Evolutionary conservation across 2,329 filamentous ascomycete genomes (phyloP).

Genomic region (Stagonosporopsis vannaccii): DNA sequence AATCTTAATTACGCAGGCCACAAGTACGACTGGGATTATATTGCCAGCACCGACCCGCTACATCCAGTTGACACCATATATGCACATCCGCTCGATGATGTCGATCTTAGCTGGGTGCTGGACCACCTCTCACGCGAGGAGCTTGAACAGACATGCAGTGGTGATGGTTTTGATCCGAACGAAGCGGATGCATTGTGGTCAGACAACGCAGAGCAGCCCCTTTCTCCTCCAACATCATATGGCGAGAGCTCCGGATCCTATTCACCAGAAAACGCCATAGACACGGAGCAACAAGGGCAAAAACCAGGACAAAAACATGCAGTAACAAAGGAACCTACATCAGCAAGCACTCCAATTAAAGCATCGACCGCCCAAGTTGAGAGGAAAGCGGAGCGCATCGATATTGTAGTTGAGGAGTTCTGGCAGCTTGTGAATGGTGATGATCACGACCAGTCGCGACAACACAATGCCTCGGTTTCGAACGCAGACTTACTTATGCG

Average conservation of each 20-base stretch:
- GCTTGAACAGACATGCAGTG: background rate
- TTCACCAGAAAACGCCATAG: background rate
- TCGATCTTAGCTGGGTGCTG: constrained; percentile 21
- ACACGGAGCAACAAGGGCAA: background rate
- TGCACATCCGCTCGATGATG: constrained; percentile 17
- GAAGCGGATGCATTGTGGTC: constrained; percentile 15
- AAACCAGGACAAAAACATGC: background rate
- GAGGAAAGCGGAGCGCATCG: background rate
- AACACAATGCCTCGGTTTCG: too few species aligned
- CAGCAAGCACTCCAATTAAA: background rate
- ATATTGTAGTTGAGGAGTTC: background rate
- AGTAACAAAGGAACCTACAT: background rate
- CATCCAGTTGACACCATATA: constrained; percentile 32
- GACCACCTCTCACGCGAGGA: constrained; percentile 17
- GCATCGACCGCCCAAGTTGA: background rate
- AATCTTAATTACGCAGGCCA: constrained; percentile 8
- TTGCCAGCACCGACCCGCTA: constrained; percentile 32
- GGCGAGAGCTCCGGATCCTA: background rate
- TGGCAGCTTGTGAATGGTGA: background rate
- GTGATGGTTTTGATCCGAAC: constrained; percentile 5
- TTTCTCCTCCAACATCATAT: background rate
- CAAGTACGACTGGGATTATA: constrained; percentile 29
- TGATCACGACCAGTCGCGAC: too few species aligned
- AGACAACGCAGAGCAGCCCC: background rate
- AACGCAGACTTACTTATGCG: background rate